phyloP scores from a whole-genome alignment of 805 yeast species.

The Sugiyamaella mastotermitis region DNA sequence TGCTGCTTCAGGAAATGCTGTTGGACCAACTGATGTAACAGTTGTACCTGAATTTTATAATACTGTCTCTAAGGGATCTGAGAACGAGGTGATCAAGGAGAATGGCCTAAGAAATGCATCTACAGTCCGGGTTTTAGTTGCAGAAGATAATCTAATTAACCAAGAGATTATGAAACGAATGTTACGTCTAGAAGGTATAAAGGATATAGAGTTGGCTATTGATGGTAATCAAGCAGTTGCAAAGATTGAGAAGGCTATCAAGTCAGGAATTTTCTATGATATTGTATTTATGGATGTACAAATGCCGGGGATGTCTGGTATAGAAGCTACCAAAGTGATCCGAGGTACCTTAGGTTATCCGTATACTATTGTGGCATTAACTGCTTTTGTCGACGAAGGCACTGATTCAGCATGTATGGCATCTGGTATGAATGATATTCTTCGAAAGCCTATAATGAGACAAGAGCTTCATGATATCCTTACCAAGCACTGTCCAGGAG shows the following conservation, averaged over 20 bases:
- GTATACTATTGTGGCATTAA: slow-evolving; percentile 84
- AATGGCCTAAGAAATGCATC: background rate
- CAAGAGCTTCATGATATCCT: slow-evolving; percentile 47
- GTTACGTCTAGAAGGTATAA: slow-evolving; percentile 73
- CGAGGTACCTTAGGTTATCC: slow-evolving; percentile 56
- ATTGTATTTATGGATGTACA: slow-evolving; percentile 94
- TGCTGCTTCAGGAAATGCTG: background rate
- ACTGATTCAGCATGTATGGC: slow-evolving; percentile 79
- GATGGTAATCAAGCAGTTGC: slow-evolving; percentile 86
- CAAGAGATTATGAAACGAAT: slow-evolving; percentile 85
- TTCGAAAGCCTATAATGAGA: slow-evolving; percentile 80
- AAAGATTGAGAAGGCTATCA: slow-evolving; percentile 47
- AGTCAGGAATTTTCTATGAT: slow-evolving; percentile 39
- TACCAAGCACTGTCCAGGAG: slow-evolving; percentile 35
- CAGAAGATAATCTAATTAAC: slow-evolving; percentile 86
- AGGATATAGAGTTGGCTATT: slow-evolving; percentile 65
- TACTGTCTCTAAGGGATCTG: background rate
- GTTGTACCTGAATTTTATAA: background rate
- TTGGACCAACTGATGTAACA: background rate
- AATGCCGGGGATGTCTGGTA: slow-evolving; percentile 92
- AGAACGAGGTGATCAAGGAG: too few relatives aligned
- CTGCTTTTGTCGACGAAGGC: slow-evolving; percentile 92
- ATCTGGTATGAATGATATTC: slow-evolving; percentile 86
- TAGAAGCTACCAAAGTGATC: slow-evolving; percentile 72
- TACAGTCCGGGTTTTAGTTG: slow-evolving; percentile 64